Evolutionary conservation across 2,329 filamentous ascomycete genomes (phyloP).

Genomic region (Elsinoe arachidis): DNA sequence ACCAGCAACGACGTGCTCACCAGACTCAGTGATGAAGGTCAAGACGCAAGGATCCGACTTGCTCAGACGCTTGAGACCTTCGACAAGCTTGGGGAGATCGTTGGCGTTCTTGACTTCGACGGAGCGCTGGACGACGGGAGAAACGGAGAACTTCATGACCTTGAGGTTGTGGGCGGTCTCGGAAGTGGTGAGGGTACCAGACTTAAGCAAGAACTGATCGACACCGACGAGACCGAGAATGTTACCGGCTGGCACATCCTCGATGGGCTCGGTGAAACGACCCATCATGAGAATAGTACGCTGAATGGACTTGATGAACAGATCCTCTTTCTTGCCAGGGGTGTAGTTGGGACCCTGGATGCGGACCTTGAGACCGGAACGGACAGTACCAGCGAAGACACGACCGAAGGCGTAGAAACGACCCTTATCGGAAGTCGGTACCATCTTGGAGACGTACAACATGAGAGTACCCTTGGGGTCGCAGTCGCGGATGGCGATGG

Average conservation of each 20-base stretch:
- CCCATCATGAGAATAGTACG: constrained; percentile 99
- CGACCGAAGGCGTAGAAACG: constrained; percentile 99
- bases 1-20: constrained; percentile 98
- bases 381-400: constrained; percentile 98
- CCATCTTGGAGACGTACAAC: constrained; percentile 99
- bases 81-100: constrained; percentile 98
- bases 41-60: constrained; percentile 99
- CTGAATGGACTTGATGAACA: constrained; percentile 99
- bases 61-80: constrained; percentile 99
- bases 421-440: constrained; percentile 98
- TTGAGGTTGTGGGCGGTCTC: constrained; percentile 99
- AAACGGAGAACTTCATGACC: constrained; percentile 99
- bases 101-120: constrained; percentile 99
- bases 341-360: constrained; percentile 99
- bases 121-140: constrained; percentile 94
- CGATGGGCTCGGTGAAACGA: constrained; percentile 96
- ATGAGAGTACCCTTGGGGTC: constrained; percentile 97
- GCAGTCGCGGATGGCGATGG: constrained; percentile 96
- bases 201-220: constrained; percentile 99
- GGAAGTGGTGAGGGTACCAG: constrained; percentile 94
- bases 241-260: constrained; percentile 98
- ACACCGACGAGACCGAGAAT: constrained; percentile 99
- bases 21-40: constrained; percentile 78
- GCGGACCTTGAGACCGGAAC: constrained; percentile 97
- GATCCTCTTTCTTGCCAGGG: constrained; percentile 96